Evolutionary conservation across 2,329 filamentous ascomycete genomes (phyloP).

Genomic region (Berkeleyomyces rouxiae): DNA sequence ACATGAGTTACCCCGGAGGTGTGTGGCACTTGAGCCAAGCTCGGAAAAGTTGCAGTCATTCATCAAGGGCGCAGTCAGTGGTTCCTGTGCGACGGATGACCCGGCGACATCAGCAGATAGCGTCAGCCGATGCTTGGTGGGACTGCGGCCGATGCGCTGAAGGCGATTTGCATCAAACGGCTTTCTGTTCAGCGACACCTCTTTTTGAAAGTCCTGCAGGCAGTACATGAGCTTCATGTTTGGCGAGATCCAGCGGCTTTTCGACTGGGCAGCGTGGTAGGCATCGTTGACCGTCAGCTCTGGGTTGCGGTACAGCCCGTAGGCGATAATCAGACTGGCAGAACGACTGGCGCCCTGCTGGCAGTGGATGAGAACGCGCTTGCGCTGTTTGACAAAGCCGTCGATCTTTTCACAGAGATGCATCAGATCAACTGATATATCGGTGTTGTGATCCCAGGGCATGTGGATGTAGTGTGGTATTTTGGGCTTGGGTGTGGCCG

Average conservation of each 20-base stretch:
- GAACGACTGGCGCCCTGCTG: conserved; percentile 77
- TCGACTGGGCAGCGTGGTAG: conserved; percentile 63
- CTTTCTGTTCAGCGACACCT: conserved; percentile 35
- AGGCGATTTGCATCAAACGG: conserved; percentile 30
- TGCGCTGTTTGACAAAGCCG: conserved; percentile 51
- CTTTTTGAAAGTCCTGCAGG: conserved; percentile 62
- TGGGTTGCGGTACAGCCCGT: conserved; percentile 65
- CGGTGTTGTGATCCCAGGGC: conserved; percentile 77
- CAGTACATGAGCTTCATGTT: conserved; percentile 91
- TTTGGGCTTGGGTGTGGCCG: conserved; percentile 27
- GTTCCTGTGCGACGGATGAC: conserved; percentile 31
- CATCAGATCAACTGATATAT: conserved; percentile 64
- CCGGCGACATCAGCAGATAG: conserved; percentile 43
- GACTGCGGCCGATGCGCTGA: conserved; percentile 34
- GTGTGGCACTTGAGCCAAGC: conserved; percentile 19
- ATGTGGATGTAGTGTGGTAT: conserved; percentile 71
- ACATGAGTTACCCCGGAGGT: conserved; percentile 37
- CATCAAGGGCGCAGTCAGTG: conserved; percentile 44
- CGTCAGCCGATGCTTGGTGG: conserved; percentile 43
- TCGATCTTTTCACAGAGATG: conserved; percentile 62
- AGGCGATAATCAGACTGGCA: conserved; percentile 72
- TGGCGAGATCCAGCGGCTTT: conserved; percentile 75
- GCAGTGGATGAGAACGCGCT: conserved; percentile 68
- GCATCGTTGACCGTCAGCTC: conserved; percentile 65
- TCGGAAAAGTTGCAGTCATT: conserved; percentile 24